Base-by-base conservation (phyloP, 1,284 basidiomycete species). In the Ceratobasidium theobromae region DNA sequence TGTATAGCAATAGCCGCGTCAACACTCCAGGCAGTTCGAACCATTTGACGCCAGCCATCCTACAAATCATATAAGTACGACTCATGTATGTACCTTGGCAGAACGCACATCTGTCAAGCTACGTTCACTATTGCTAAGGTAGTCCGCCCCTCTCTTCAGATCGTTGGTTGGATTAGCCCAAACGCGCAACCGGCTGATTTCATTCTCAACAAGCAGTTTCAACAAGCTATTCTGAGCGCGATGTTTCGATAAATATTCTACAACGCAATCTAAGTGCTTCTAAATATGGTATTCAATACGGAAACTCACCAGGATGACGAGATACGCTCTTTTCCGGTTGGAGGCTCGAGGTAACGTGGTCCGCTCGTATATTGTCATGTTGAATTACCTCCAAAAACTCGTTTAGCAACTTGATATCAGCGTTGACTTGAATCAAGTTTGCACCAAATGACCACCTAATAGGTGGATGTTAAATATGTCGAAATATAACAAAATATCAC, bases 161-260 rank as follows among this genome's bases (percentile, higher is more conserved):
- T 95, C 93, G 70, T 88, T 89, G 27, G 85, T 81, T 0, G 95
- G 93, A 75, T 99, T 98, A 53, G 82, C 81, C 97, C 97, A 99
- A 1, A 99, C 95, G 2, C 80, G 83, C 52, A 99, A 77, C 12
- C 94, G 84, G 72, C 83, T 86, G 46, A 96, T 86, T 75, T 99
- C 97, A 73, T 92, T 95, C 75, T 97, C 93, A 11, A 95, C 85
- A 12, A 99, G 81, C 3, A 96, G 78, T 53, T 88, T 84, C 27
- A 98, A 78, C 1, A 95, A 86, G 21, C 84, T 80, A 58, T 89
- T 88, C 4, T 89, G 78, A 57, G 82, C 86, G 51, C 82, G 82
- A 52, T 92, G 82, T 62, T 81, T 80, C 9, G 78, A 74, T 4
- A 78, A 74, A 72, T 87, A 88, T 60, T 86, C 89, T 85, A 74